A percentile compares a stretch with the other conserved stretches of the same genome.
Evolutionary conservation across 2,329 filamentous ascomycete species (phyloP).

Genomic region (Microthyrium microscopicum): DNA sequence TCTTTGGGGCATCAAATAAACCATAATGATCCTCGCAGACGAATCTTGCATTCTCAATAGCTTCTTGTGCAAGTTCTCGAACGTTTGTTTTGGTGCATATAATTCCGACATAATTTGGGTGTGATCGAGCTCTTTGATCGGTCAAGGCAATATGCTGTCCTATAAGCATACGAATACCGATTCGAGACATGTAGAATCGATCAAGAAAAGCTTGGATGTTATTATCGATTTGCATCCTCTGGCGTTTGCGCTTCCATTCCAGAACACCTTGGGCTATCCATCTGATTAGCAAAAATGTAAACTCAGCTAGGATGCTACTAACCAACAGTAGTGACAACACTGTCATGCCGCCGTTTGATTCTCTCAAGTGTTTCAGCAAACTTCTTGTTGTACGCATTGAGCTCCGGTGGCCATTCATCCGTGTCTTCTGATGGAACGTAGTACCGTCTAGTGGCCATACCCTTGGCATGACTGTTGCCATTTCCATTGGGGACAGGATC

Average conservation of each 20-base stretch:
- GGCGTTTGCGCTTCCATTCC: slow-evolving; percentile 90
- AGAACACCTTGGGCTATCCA: slow-evolving; percentile 95
- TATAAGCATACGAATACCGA: slow-evolving; percentile 97
- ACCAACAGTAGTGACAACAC: slow-evolving; percentile 94
- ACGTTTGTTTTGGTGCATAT: slow-evolving; percentile 99
- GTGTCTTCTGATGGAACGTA: slow-evolving; percentile 84
- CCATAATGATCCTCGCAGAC: slow-evolving; percentile 98
- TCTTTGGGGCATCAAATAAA: slow-evolving; percentile 87
- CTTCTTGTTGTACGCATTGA: slow-evolving; percentile 82
- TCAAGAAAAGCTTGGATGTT: slow-evolving; percentile 96
- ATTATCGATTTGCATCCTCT: slow-evolving; percentile 95
- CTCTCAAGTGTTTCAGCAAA: slow-evolving; percentile 80
- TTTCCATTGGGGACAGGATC: slow-evolving; percentile 31
- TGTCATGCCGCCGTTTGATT: slow-evolving; percentile 91
- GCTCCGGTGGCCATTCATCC: slow-evolving; percentile 80
- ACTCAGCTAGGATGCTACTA: slow-evolving; percentile 17
- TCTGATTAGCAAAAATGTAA: slow-evolving; percentile 7
- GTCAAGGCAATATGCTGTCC: slow-evolving; percentile 95
- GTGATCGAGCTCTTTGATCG: slow-evolving; percentile 75
- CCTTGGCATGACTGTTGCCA: slow-evolving; percentile 32
- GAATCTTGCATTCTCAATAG: slow-evolving; percentile 97
- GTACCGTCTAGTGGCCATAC: slow-evolving; percentile 42
- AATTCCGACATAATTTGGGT: slow-evolving; percentile 91
- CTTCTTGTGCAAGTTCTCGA: slow-evolving; percentile 82
- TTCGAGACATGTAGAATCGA: slow-evolving; percentile 98